Evolutionary conservation across 139 green algal species (phyloP), one percentile per base, ranked within the genome.

Genomic region (Chlorella vulgaris): DNA sequence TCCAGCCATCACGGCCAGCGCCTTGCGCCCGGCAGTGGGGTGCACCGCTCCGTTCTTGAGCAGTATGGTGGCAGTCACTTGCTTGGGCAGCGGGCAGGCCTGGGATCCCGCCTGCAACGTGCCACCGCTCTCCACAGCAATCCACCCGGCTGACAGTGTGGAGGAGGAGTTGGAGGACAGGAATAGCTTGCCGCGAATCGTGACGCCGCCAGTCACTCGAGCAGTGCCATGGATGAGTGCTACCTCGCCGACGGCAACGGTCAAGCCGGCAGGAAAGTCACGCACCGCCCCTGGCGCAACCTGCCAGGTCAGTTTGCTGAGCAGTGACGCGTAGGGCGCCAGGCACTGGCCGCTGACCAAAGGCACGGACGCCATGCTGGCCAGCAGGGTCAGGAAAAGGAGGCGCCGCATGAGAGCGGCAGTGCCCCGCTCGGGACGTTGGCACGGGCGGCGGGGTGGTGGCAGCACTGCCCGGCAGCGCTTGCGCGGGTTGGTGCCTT

Each of bases 101-200:
- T 51, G 31, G 22, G 38, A 58, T 21, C 67, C 67, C 5, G 67
- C 67, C 38, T 58, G 38, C 67, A 74, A 38, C 36, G 38, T 35
- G 3, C 67, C 67, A 38, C 38, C 67, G 28, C 22, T 28, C 26
- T 55, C 67, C 38, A 74, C 67, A 4, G 22, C 67, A 19, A 74
- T 42, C 67, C 67, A 74, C 1, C 53, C 67, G 40, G 67, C 67
- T 36, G 38, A 53, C 24, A 74, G 67, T 28, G 22, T 74, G 39
- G 67, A 74, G 2, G 67, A 53, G 21, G 38, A 24, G 24, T 55
- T 53, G 38, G 67, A 74, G 67, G 67, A 58, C 26, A 74, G 67
- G 24, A 58, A 74, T 24, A 74, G 67, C 22, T 4, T 74, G 38
- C 67, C 67, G 39, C 39, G 38, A 38, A 74, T 36, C 2, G 38